Base-by-base conservation (phyloP, 345 rosid genomes). In the Stellera chamaejasme region DNA sequence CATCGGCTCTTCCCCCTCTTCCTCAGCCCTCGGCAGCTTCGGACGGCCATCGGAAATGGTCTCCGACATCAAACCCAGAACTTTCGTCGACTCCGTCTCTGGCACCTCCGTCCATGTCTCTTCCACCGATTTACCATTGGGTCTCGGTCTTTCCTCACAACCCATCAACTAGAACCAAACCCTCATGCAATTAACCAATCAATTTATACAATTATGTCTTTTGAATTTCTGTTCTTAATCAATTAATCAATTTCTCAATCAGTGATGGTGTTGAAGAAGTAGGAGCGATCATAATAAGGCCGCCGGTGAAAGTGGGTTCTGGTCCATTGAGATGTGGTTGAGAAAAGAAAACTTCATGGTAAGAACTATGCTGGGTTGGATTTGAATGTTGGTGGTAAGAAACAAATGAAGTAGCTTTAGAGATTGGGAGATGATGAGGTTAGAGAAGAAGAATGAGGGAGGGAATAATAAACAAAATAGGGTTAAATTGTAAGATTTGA, bases 151-250 rank as follows among this genome's bases (percentile, higher is more conserved):
- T 50, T 81, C 99, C 56, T 82, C 96, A 2, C 99, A 75, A 42
- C 69, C 83, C 79, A 66, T 84, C 67, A 94, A 89, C 32, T 89
- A 97, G 97, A 84, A 83, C 61, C 95, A 82, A 60, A 59, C 87
- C n/a, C 72, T 89, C 59, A 59, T 87, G 99, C 89, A 67, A 89
- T 80, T 72, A 41, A 49, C 10, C n/a, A 10, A 27, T 52, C 25
- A 41, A 55, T 52, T 43, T n/a, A n/a, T n/a, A n/a, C n/a, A n/a
- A n/a, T n/a, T n/a, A n/a, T 50, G 27, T 32, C 13, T 44, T 46
- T 27, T 10, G 14, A 14, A 11, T n/a, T 11, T 11, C 6, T 0
- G 1, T 23, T 25, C 2, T 13, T 27, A 14, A 43, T 53, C 36
- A 13, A 13, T 54, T 10, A n/a, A 2, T 43, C 27, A n/a, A n/a